Evolutionary conservation across 805 yeast genomes (phyloP).

Genomic region (Crinitomyces ghanaensis): DNA sequence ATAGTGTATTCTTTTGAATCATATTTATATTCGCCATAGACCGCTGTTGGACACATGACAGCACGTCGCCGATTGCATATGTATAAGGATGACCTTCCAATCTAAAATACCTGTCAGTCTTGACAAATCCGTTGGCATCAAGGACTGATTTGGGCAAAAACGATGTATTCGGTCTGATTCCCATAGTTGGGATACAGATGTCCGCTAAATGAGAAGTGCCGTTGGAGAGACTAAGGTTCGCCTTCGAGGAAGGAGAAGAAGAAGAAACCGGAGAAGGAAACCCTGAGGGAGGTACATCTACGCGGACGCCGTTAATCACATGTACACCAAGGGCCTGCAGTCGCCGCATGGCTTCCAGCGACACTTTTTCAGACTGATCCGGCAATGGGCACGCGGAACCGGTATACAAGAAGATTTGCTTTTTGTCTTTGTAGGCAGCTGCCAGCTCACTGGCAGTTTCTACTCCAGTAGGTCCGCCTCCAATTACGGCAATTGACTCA

Average conservation of each 20-base stretch:
- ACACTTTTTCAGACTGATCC: slow-evolving; percentile 9
- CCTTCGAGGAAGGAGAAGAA: slow-evolving; percentile 4
- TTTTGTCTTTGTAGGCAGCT: slow-evolving; percentile 23
- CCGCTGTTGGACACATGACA: slow-evolving; percentile 4
- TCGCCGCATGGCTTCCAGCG: too few relatives aligned
- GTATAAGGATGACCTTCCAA: slow-evolving; percentile 10
- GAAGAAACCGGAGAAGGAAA: too few relatives aligned
- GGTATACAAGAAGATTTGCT: slow-evolving; percentile 22
- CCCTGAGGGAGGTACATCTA: too few relatives aligned
- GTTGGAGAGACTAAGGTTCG: slow-evolving; percentile 10
- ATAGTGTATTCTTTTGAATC: not conserved
- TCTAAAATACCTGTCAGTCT: slow-evolving; percentile 10
- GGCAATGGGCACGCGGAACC: slow-evolving; percentile 9
- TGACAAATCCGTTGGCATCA: slow-evolving; percentile 11
- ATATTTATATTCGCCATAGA: not conserved
- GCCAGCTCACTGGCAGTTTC: slow-evolving; percentile 41
- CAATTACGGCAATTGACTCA: slow-evolving; percentile 35
- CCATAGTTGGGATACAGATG: slow-evolving; percentile 11
- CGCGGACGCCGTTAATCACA: slow-evolving; percentile 8
- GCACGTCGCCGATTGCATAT: slow-evolving; percentile 15
- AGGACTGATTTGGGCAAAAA: slow-evolving; percentile 8
- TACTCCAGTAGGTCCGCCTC: slow-evolving; percentile 44
- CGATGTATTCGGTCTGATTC: slow-evolving; percentile 14
- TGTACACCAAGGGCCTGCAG: slow-evolving; percentile 15
- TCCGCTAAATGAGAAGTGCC: slow-evolving; percentile 12